Conservation (phyloP, 345 rosid genomes). For the Aquilaria yunnanensis region DNA sequence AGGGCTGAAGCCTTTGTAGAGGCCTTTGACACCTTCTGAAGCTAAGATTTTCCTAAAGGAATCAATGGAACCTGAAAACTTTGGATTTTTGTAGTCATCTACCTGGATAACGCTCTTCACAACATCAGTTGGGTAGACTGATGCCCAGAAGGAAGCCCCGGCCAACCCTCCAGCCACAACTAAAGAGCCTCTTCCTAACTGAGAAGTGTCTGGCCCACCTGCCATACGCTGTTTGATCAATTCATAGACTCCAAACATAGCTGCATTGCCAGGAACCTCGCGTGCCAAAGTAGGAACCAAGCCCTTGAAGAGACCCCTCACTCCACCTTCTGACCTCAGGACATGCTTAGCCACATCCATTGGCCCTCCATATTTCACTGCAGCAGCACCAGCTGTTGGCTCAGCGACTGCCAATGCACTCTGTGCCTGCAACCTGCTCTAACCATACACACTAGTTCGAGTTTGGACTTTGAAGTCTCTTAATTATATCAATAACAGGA, state of each 20-base stretch:
- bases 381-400: slow-evolving; percentile 31
- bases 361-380: slow-evolving; percentile 86
- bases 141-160: slow-evolving; percentile 80
- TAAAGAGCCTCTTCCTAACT: slow-evolving; percentile 78
- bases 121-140: slow-evolving; percentile 91
- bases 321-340: slow-evolving; percentile 80
- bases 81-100: slow-evolving; percentile 83
- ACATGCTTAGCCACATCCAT: slow-evolving; percentile 94
- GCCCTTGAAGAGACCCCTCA: slow-evolving; percentile 88
- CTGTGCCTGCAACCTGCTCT: slow-evolving; percentile 90
- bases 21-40: slow-evolving; percentile 81
- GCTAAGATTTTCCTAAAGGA: slow-evolving; percentile 70
- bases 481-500: not conserved
- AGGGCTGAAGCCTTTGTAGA: slow-evolving; percentile 93
- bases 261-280: slow-evolving; percentile 93
- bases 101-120: slow-evolving; percentile 94
- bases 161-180: slow-evolving; percentile 87
- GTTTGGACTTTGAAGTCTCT: not conserved
- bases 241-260: slow-evolving; percentile 88
- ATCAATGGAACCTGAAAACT: slow-evolving; percentile 62
- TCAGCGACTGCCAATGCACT: slow-evolving; percentile 44
- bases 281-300: slow-evolving; percentile 84
- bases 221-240: slow-evolving; percentile 68
- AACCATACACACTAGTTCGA: slow-evolving; percentile 2
- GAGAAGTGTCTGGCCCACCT: slow-evolving; percentile 83